Evolutionary conservation across 345 rosid species (phyloP).

Genomic region (Salix udensis): DNA sequence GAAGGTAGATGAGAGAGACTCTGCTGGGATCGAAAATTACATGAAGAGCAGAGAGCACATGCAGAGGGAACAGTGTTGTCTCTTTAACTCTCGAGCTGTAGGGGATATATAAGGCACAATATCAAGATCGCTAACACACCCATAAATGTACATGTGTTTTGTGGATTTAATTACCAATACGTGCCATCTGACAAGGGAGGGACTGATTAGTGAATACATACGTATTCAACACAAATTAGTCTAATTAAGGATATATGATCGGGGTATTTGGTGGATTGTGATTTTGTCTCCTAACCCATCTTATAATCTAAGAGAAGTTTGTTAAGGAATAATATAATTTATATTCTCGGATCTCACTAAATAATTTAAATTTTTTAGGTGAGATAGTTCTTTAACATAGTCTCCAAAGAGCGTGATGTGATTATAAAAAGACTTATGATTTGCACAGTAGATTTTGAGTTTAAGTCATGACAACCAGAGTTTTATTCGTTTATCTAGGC

Average conservation of each 20-base stretch:
- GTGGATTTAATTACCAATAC: background rate
- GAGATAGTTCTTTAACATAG: too few species aligned
- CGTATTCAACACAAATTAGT: slow-evolving; percentile 9
- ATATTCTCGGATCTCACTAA: too few species aligned
- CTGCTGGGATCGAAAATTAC: background rate
- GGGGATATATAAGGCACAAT: background rate
- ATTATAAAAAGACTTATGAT: too few species aligned
- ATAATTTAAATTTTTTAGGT: too few species aligned
- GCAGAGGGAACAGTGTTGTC: slow-evolving; percentile 44
- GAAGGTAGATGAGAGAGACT: slow-evolving; percentile 3
- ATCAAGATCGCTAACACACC: slow-evolving; percentile 17
- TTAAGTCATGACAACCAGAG: too few species aligned
- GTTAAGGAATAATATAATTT: background rate
- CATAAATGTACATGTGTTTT: slow-evolving; percentile 7
- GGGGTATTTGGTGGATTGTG: background rate
- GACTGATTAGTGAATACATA: background rate
- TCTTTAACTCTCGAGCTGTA: slow-evolving; percentile 9
- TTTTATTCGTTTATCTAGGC: too few species aligned
- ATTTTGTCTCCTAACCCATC: background rate
- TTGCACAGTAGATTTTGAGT: too few species aligned
- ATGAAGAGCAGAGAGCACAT: slow-evolving; percentile 39
- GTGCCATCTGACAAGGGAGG: background rate
- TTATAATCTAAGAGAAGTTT: background rate
- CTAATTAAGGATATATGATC: background rate
- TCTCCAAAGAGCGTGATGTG: too few species aligned